Base-by-base conservation (phyloP, 306 rosid genomes). In the Neltuma alba region DNA sequence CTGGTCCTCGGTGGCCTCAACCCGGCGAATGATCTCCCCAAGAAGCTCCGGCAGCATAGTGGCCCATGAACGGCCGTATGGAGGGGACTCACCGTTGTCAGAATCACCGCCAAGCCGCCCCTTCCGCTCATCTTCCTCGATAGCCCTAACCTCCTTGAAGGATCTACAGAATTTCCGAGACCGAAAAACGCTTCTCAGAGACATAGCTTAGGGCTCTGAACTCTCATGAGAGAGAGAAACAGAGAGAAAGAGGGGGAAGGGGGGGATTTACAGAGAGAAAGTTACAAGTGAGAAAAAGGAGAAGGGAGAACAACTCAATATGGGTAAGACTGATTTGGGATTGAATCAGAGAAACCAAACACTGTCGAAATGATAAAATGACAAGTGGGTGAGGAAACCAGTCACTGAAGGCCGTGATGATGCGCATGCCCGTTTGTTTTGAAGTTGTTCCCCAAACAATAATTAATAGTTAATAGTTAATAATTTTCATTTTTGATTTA, bases 1-100 rank as follows among this genome's bases (percentile, higher is more conserved):
- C 18, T 58, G 81, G 15, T 86, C 88, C 25, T 87, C 91, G 64
- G 84, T 63, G 34, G 67, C 63, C 80, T 91, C 96, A 28, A 91
- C 93, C 14, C 90, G 87, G 82, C 76, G 82, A 54, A 91, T 89
- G 73, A 91, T 91, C 88, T 89, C 91, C 21, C 84, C 72, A 2
- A 96, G 93, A 1, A 96, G 89, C 88, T 96, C 99, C 74, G 99
- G 98, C 1, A 96, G 78, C 93, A 96, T 74, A 48, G 88, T 67
- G n/a, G 96, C 83, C 96, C 96, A 91, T 10, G 87, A 47, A 38
- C 18, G 34, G 55, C 69, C 68, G 41, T 74, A 74, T 11, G 76
- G 25, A 4, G 76, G 45, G 6, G 52, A 25, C 7, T 69, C 28
- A 5, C 34, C 66, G 73, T 42, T 14, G 14, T 65, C 30, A 28